Evolutionary conservation across 805 yeast genomes (phyloP).

Genomic region (Nakazawaea anatomiae): DNA sequence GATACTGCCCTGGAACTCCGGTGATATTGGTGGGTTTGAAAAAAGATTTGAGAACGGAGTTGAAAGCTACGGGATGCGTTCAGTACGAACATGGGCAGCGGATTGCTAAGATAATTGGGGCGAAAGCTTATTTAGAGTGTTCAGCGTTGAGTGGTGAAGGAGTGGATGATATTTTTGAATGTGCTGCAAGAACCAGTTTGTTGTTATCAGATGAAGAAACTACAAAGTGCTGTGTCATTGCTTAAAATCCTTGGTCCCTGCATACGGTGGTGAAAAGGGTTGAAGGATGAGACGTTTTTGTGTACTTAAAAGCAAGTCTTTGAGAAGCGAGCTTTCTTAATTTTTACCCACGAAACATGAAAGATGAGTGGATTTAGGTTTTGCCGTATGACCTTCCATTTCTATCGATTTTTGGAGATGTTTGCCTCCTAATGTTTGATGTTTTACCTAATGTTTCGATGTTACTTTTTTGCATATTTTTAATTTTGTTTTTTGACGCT

Average conservation of each 20-base stretch:
- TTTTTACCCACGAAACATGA: too few relatives aligned
- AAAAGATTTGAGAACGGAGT: slow-evolving; percentile 59
- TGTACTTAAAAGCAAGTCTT: too few relatives aligned
- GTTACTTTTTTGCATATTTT: too few relatives aligned
- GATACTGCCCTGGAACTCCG: slow-evolving; percentile 79
- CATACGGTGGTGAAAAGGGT: too few relatives aligned
- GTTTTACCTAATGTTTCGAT: too few relatives aligned
- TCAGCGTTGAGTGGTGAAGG: slow-evolving; percentile 92
- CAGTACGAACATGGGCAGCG: slow-evolving; percentile 55
- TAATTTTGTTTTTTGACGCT: too few relatives aligned
- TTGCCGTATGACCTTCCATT: too few relatives aligned
- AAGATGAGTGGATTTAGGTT: too few relatives aligned
- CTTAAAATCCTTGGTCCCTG: background rate
- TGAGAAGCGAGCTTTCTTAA: too few relatives aligned
- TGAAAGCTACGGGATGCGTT: slow-evolving; percentile 36
- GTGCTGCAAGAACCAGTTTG: slow-evolving; percentile 80
- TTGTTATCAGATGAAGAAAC: slow-evolving; percentile 44
- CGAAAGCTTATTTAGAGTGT: slow-evolving; percentile 78
- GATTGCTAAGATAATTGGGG: slow-evolving; percentile 76
- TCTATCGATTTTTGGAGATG: too few relatives aligned
- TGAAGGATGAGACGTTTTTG: too few relatives aligned
- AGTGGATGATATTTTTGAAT: slow-evolving; percentile 89
- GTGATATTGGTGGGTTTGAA: slow-evolving; percentile 77
- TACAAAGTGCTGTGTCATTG: slow-evolving; percentile 35
- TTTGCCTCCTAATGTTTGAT: too few relatives aligned